Base-by-base conservation (phyloP, 2,329 filamentous ascomycete genomes). In the Ceratocystiopsis minuta region DNA sequence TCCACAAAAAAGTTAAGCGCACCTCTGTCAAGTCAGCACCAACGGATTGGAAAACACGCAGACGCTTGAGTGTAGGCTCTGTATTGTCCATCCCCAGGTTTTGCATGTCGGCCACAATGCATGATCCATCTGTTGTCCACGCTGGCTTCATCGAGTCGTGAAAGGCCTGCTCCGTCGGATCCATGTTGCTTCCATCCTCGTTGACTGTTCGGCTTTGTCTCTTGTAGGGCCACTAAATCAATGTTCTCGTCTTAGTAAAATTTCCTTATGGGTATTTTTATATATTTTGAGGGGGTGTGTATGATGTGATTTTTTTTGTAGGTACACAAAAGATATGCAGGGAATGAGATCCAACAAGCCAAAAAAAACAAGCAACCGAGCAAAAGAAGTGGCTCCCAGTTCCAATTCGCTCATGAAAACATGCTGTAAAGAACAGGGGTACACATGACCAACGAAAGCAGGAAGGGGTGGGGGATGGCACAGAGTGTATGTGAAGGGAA, bases 151-250 rank as follows among this genome's bases (percentile, higher is more conserved):
- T 72, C 37, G 75, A 78, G 48, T 73, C 67, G 59, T 85, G 81
- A 57, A 79, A 90, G 20, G 64, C 68, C 53, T 70, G 69, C 48
- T 88, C 80, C 44, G 62, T 60, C 38, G 71, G 66, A 51, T 68
- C 67, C 65, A 86, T 67, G 43, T 78, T 60, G 44, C 60, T 66
- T 50, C 71, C 65, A 52, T 80, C 71, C 48, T 72, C 66, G 49
- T 72, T 64, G 52, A 75, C 70, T 34, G 72, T 74, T 55, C 87
- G 85, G 48, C 77, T 65, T 60, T 77, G 75, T 64, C 85, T 83
- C 58, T 82, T 72, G 64, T 90, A 90, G 41, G 85, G 85, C 75
- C 80, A 92, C 85, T 93, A 75, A 54, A 61, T 15, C 54, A 55
- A 49, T 51, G 55, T 54, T 50, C 54, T 28, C 24, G 9, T 28